Conservation (phyloP, 192 early-diverging fungal species). For the Entomortierella parvispora region DNA sequence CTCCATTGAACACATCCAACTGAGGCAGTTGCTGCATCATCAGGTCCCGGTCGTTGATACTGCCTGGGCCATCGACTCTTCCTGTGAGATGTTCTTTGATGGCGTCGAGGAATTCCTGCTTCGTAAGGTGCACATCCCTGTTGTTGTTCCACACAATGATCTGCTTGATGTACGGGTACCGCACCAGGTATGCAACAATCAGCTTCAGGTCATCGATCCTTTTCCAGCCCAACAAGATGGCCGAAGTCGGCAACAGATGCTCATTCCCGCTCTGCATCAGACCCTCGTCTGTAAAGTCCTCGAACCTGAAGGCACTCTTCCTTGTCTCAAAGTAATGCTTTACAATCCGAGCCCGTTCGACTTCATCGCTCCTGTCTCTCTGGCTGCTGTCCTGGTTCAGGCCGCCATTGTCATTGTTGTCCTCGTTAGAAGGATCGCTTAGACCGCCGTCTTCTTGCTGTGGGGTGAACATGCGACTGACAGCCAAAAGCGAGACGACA, state of each 20-base stretch:
- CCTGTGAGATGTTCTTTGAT: neutral
- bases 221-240: constrained; percentile 55
- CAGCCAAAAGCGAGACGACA: constrained; percentile 10
- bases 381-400: no score
- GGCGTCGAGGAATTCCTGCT: constrained; percentile 12
- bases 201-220: constrained; percentile 33
- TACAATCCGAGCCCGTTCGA: constrained; percentile 3
- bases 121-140: neutral
- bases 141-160: constrained; percentile 61
- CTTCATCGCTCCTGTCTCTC: neutral
- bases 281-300: constrained; percentile 36
- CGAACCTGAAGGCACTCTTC: constrained; percentile 14
- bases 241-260: constrained; percentile 48
- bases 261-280: constrained; percentile 11
- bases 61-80: no score
- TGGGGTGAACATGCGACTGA: constrained; percentile 6
- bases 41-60: no score
- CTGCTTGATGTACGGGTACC: constrained; percentile 60
- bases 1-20: constrained; percentile 48
- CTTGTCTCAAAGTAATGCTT: constrained; percentile 8
- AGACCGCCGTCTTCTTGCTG: neutral
- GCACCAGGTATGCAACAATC: constrained; percentile 53
- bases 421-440: neutral
- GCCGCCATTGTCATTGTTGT: no score
- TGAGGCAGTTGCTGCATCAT: constrained; percentile 1